Evolutionary conservation across 768 basidiomycete species (phyloP), one percentile per base, ranked within the genome.

Genomic region (Saitozyma sp.): DNA sequence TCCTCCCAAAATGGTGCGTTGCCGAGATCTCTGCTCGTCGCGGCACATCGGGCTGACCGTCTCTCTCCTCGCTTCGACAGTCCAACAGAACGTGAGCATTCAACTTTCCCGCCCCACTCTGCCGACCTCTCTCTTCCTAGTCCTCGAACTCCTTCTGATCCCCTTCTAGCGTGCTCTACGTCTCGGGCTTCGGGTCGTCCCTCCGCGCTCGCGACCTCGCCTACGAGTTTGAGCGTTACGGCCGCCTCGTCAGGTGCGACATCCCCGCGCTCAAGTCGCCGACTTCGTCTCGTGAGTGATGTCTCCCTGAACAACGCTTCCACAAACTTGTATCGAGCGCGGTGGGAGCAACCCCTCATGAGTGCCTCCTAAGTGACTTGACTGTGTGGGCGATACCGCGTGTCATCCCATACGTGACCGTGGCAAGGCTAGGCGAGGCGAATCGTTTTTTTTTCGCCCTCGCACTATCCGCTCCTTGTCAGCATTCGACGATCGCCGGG

Each of bases 141-240:
- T 29, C 45, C 10, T 48, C 19, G n/a, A 48, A 46, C 38, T 9
- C 46, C 52, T 38, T 45, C 39, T 49, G 40, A 43, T 53, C 43
- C 39, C 20, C 14, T 43, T n/a, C 0, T 57, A 78, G 75, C 50
- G 73, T 77, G 10, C 70, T 79, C 13, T 72, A 73, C 59, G 78
- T 79, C 40, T 71, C 70, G 37, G 78, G 78, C 9, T 77, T 79
- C 64, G 60, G 62, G 13, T 49, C 60, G 10, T 63, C 67, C 29
- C 62, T 77, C 42, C 67, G 71, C 37, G 76, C 74, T 40, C 62
- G 64, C 57, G 74, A 77, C 57, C 68, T 77, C 46, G 74, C 76
- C 13, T 77, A 75, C 58, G 76, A 77, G 55, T 77, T 77, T 58
- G 76, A 77, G 68, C 60, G 76, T 60, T 75, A 74, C 61, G 74